Evolutionary conservation across 2,329 filamentous ascomycete species (phyloP).

Genomic region (Pseudocercospora fijiensis): DNA sequence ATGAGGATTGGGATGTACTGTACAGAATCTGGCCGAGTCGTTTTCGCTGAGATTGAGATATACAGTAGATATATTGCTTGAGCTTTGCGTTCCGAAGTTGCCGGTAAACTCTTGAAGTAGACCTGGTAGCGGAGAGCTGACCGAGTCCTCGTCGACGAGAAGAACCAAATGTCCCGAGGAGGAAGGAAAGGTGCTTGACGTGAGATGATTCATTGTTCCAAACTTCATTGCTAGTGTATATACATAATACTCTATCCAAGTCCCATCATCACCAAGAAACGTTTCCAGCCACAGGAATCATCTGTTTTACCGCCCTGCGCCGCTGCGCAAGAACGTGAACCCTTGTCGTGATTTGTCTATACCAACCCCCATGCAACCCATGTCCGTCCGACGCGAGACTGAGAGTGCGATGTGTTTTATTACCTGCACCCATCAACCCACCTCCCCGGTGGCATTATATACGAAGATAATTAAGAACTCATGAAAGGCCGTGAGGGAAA

Average conservation of each 20-base stretch:
- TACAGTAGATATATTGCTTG: too few relatives aligned
- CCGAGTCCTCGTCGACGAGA: neutral
- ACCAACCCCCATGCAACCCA: neutral
- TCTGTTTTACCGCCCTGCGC: neutral
- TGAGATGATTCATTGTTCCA: neutral
- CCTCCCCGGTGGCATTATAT: neutral
- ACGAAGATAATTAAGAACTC: neutral
- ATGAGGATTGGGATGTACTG: neutral
- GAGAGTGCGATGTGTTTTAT: neutral
- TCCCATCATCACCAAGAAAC: neutral
- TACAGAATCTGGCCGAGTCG: neutral
- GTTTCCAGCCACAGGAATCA: neutral
- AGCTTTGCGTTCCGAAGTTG: too few relatives aligned
- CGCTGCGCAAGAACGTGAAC: neutral
- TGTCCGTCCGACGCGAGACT: neutral
- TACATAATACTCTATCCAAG: neutral
- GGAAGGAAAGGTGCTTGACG: neutral
- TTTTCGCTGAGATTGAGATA: too few relatives aligned
- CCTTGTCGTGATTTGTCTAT: neutral
- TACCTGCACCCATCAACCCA: neutral
- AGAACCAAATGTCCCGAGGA: neutral
- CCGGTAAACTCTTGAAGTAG: too few relatives aligned
- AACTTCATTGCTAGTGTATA: neutral
- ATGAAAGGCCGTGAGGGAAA: neutral
- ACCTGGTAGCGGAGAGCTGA: too few relatives aligned